Evolutionary conservation across 208 protist species (phyloP).

Genomic region (Endotrypanum monterogeii): DNA sequence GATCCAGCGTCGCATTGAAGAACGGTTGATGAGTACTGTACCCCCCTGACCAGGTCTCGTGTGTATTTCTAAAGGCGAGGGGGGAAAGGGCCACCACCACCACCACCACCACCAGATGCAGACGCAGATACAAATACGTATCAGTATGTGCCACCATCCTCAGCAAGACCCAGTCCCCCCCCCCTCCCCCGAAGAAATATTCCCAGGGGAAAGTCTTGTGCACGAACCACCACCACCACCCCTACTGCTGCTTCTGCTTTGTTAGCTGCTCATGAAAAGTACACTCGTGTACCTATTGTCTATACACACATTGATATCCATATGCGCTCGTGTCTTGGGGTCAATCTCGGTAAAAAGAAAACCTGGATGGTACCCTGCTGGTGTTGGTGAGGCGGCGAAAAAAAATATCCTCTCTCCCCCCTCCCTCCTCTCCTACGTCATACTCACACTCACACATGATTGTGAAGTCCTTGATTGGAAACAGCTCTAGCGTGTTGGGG

Average conservation of each 20-base stretch:
- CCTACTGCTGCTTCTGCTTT: not conserved
- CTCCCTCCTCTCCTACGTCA: too few species aligned
- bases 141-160: not conserved
- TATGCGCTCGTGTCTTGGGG: too few species aligned
- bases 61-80: not conserved
- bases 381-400: too few species aligned
- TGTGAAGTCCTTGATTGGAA: too few species aligned
- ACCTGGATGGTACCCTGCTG: too few species aligned
- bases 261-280: not conserved
- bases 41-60: not conserved
- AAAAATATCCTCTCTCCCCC: not conserved
- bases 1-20: slow-evolving; percentile 23
- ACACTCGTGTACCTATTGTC: too few species aligned
- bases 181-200: too few species aligned
- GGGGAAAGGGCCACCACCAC: not conserved
- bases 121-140: not conserved
- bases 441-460: not conserved
- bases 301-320: too few species aligned
- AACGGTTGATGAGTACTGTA: slow-evolving; percentile 4
- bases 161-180: not conserved
- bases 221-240: not conserved
- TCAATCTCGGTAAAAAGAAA: too few species aligned
- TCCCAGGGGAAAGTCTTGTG: not conserved
- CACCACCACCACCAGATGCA: not conserved
- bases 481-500: not conserved